Evolutionary conservation across 75 land plant species (phyloP).

Genomic region (Chamaecyparis obtusa): DNA sequence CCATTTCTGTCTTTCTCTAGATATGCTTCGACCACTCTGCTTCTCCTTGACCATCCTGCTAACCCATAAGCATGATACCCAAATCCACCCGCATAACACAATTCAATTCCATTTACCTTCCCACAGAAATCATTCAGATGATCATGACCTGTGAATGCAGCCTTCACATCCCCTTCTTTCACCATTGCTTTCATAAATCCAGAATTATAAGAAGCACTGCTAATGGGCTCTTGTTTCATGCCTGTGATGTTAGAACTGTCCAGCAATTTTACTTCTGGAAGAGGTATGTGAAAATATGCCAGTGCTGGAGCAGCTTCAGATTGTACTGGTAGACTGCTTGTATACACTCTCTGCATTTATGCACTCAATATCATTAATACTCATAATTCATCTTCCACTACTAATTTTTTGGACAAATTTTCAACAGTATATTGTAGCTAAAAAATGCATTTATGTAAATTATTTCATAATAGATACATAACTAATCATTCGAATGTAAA

Average conservation of each 20-base stretch:
- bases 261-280: slow-evolving; percentile 64
- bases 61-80: slow-evolving; percentile 97
- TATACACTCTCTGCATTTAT: slow-evolving; percentile 41
- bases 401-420: too few species aligned
- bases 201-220: slow-evolving; percentile 70
- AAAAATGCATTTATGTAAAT: too few species aligned
- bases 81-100: slow-evolving; percentile 92
- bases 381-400: not conserved
- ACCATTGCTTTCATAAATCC: slow-evolving; percentile 85
- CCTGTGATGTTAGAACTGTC: slow-evolving; percentile 62
- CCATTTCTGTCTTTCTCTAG: slow-evolving; percentile 48
- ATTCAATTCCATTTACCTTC: slow-evolving; percentile 48
- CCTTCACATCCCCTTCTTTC: slow-evolving; percentile 82
- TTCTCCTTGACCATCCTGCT: slow-evolving; percentile 88
- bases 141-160: slow-evolving; percentile 90
- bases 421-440: too few species aligned
- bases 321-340: slow-evolving; percentile 37
- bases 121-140: slow-evolving; percentile 97
- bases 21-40: slow-evolving; percentile 69
- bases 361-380: not conserved
- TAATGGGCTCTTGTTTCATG: slow-evolving; percentile 59
- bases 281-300: slow-evolving; percentile 87
- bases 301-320: slow-evolving; percentile 69
- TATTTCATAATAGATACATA: too few species aligned
- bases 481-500: too few species aligned